These are phyloP conservation scores for Plasmodium inui DNA, from an alignment of 169 alveolate species.

Conservation along the genomic window DNA sequence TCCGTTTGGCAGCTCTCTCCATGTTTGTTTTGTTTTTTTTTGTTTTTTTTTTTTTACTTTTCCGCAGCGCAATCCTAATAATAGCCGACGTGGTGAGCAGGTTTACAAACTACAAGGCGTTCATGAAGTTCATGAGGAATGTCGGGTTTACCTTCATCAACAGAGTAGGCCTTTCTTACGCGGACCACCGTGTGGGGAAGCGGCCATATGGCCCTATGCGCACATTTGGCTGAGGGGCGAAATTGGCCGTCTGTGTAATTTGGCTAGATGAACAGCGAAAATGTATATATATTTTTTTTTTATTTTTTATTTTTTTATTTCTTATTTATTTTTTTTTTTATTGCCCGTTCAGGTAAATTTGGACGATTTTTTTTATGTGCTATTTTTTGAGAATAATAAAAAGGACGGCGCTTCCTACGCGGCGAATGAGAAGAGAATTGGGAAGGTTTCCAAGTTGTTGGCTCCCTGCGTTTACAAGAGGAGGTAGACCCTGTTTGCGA, in stretches of 20 bases:
- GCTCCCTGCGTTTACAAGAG: conserved; percentile 65
- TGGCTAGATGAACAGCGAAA: neutral
- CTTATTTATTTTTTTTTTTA: neutral
- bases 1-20: neutral
- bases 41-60: conserved; percentile 3
- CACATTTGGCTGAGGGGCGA: neutral
- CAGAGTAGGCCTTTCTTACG: conserved; percentile 1
- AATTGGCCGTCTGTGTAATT: neutral
- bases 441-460: conserved; percentile 27
- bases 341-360: conserved; percentile 25
- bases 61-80: conserved; percentile 42
- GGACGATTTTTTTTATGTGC: conserved; percentile 46
- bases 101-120: conserved; percentile 58
- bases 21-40: neutral
- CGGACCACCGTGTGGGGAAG: neutral
- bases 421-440: conserved; percentile 21
- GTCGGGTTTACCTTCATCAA: conserved; percentile 46
- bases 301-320: neutral
- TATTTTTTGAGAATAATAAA: conserved; percentile 57
- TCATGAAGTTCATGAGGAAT: conserved; percentile 35
- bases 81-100: conserved; percentile 66
- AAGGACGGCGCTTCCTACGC: neutral
- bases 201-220: neutral
- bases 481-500: conserved; percentile 8
- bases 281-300: neutral